phyloP scores from a whole-genome alignment of 106 monocot species.

The Platanthera guangdongensis region DNA sequence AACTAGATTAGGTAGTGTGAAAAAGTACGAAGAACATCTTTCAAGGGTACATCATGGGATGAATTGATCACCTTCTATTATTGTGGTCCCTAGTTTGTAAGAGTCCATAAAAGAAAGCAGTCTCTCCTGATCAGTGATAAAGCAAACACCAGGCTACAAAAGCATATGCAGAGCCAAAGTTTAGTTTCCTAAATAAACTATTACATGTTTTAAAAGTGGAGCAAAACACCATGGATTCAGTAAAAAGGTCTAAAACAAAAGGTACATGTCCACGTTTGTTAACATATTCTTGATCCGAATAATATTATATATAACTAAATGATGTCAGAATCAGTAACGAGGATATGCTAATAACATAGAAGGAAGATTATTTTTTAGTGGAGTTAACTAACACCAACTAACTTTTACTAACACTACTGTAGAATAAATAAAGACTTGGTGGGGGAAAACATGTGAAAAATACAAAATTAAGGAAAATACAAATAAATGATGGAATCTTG shows the following conservation, averaged over 20 bases:
- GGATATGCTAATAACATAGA: no score
- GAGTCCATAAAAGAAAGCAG: constrained; percentile 50
- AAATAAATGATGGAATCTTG: no score
- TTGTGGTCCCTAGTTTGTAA: constrained; percentile 46
- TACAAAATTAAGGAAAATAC: no score
- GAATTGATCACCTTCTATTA: constrained; percentile 48
- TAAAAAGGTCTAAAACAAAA: not conserved
- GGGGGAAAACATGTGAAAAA: no score
- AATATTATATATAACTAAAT: not conserved
- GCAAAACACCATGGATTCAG: not conserved
- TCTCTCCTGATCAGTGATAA: constrained; percentile 31
- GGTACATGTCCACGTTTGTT: not conserved
- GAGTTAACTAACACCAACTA: no score
- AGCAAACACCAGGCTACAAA: constrained; percentile 39
- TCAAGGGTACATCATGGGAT: not conserved
- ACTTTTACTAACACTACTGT: no score
- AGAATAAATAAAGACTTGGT: no score
- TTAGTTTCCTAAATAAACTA: not conserved
- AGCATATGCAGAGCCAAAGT: not conserved
- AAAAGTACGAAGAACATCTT: not conserved
- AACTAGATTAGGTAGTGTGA: not conserved
- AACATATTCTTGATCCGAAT: not conserved
- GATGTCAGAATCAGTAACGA: not conserved
- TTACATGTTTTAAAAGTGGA: not conserved
- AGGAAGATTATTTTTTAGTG: no score